Evolutionary conservation across 2,329 filamentous ascomycete genomes (phyloP), one percentile per base, ranked within the genome.

Genomic region (Saccharata proteae): DNA sequence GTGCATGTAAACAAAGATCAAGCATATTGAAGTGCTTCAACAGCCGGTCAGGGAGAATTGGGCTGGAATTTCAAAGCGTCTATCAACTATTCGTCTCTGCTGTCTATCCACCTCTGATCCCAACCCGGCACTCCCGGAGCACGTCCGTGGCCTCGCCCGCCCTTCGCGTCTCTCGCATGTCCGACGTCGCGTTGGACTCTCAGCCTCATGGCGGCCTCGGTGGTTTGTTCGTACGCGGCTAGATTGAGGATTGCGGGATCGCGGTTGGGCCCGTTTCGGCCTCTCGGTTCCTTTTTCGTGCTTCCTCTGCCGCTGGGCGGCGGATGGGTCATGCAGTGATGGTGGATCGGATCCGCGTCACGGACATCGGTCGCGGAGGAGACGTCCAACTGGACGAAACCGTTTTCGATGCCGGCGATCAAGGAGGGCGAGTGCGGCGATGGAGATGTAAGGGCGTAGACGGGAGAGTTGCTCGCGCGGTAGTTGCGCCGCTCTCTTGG

Each of bases 401-500:
- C 45, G 26, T 58, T 59, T 43, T 67, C 62, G 3, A 67, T 46
- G 3, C 65, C 65, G 4, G 61, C 62, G 34, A 62, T 68, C 8
- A 69, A 35, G 17, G 54, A 55, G 1, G 59, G 55, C 0, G 62
- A 65, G 9, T 40, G 50, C 2, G 55, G 35, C 1, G 62, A 64
- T 0, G 64, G 55, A 1, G 59, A 57, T 0, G 63, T 62, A 6
- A 68, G 51, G 6, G 55, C 57, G 45, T 68, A 69, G 7, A 68
- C 51, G 3, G 61, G 58, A 2, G 59, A 62, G 30, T 59, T 47
- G 1, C 18, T 28, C 6, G 42, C 41, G 16, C 39, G 40, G 21
- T 27, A 41, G 23, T 44, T 29, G 37, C 40, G 18, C 37, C 41
- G 20, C 19, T 43, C 42, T 5, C 50, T 47, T 1, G 61, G 54